Evolutionary conservation across 352 stramenopile genomes (phyloP).

Genomic region (Phytophthora idaei): DNA sequence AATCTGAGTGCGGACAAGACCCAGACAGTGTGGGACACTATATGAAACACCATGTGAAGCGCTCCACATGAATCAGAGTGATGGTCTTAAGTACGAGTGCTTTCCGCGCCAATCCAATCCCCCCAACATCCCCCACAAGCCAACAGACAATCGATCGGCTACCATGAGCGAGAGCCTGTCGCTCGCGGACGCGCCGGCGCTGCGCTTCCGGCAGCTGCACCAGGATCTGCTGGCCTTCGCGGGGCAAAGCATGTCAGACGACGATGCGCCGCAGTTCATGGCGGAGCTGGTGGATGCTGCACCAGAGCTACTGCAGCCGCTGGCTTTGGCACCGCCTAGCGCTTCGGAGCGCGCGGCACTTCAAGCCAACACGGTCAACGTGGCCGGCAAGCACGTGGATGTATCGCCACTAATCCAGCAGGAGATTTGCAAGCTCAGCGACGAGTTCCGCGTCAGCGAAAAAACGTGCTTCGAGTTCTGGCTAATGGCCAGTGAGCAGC

Average conservation of each 20-base stretch:
- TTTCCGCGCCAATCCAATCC: conserved; percentile 34
- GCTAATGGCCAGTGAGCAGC: conserved; percentile 75
- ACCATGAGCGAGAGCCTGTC: conserved; percentile 43
- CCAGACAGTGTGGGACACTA: conserved; percentile 2
- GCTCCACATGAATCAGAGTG: conserved; percentile 21
- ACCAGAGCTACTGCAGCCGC: conserved; percentile 46
- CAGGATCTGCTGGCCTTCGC: conserved; percentile 74
- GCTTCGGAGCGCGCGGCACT: conserved; percentile 60
- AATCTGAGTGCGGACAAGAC: conserved; percentile 13
- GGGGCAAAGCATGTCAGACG: conserved; percentile 68
- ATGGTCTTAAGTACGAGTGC: conserved; percentile 43
- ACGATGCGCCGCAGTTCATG: conserved; percentile 67
- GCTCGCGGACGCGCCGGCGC: conserved; percentile 61
- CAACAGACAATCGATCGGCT: conserved; percentile 20
- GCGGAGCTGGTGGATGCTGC: conserved; percentile 53
- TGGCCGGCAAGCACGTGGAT: conserved; percentile 71
- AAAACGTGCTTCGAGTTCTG: conserved; percentile 75
- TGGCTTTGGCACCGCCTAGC: conserved; percentile 45
- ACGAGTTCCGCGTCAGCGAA: conserved; percentile 76
- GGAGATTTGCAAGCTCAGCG: conserved; percentile 80
- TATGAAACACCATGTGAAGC: conserved; percentile 10
- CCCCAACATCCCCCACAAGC: conserved; percentile 25
- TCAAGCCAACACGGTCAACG: conserved; percentile 62
- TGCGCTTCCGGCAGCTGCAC: conserved; percentile 76
- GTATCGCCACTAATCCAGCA: conserved; percentile 82